Evolutionary conservation across 2,329 filamentous ascomycete species (phyloP).

Genomic region (Aspergillus sp.): DNA sequence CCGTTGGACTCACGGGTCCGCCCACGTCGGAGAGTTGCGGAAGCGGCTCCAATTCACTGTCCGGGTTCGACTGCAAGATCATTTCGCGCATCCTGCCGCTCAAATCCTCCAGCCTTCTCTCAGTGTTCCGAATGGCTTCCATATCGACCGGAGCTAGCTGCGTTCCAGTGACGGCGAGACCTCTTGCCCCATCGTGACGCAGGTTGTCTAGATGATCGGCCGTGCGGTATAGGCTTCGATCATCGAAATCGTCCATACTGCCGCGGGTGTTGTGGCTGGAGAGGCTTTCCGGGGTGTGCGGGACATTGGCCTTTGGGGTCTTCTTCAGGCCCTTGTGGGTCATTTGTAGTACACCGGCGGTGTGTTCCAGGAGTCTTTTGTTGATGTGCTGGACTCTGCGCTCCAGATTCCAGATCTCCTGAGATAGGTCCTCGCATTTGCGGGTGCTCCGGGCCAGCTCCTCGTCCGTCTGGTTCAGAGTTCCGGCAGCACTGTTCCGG

Average conservation of each 20-base stretch:
- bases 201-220: slow-evolving; percentile 63
- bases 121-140: slow-evolving; percentile 61
- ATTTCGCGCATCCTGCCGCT: slow-evolving; percentile 67
- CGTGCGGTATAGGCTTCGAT: slow-evolving; percentile 69
- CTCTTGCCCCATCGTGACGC: slow-evolving; percentile 25
- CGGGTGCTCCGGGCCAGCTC: slow-evolving; percentile 73
- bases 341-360: slow-evolving; percentile 85
- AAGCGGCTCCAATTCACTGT: slow-evolving; percentile 36
- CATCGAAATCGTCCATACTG: slow-evolving; percentile 69
- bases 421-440: slow-evolving; percentile 81
- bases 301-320: slow-evolving; percentile 54
- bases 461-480: slow-evolving; percentile 60
- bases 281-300: slow-evolving; percentile 74
- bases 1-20: slow-evolving; percentile 25
- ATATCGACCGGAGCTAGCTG: slow-evolving; percentile 18
- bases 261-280: slow-evolving; percentile 56
- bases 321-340: slow-evolving; percentile 76
- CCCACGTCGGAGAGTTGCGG: slow-evolving; percentile 32
- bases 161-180: slow-evolving; percentile 1
- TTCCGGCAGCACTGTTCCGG: slow-evolving; percentile 38
- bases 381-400: slow-evolving; percentile 73
- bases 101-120: slow-evolving; percentile 65
- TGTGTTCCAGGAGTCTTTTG: slow-evolving; percentile 78
- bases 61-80: slow-evolving; percentile 51
- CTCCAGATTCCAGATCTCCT: slow-evolving; percentile 77